Evolutionary conservation across 1,284 basidiomycete species (phyloP).

Genomic region (Omphalotus olearius): DNA sequence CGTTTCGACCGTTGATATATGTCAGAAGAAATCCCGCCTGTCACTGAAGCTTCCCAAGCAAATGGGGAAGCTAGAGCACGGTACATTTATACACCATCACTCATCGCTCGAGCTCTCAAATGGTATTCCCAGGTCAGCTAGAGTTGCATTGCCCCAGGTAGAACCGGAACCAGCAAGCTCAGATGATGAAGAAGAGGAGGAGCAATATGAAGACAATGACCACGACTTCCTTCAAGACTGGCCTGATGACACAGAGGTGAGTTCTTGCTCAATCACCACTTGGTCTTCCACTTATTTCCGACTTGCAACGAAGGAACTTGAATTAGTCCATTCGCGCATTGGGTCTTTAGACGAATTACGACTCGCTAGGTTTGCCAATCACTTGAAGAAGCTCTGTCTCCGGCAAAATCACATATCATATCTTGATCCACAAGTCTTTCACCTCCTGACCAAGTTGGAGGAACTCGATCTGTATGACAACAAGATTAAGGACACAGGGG

Average conservation of each 20-base stretch:
- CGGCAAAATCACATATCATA: slow-evolving; percentile 84
- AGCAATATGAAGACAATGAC: slow-evolving; percentile 36
- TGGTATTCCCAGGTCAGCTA: slow-evolving; percentile 23
- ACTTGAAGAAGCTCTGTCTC: slow-evolving; percentile 78
- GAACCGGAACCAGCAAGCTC: slow-evolving; percentile 34
- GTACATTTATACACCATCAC: background rate
- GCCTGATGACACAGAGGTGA: slow-evolving; percentile 68
- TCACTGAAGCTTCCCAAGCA: too few relatives aligned
- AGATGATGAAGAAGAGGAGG: slow-evolving; percentile 40
- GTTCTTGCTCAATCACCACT: slow-evolving; percentile 14
- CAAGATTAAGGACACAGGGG: slow-evolving; percentile 71
- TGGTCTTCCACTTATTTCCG: slow-evolving; percentile 1
- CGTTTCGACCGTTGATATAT: too few relatives aligned
- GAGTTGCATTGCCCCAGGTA: slow-evolving; percentile 32
- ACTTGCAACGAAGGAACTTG: slow-evolving; percentile 66
- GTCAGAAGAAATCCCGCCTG: too few relatives aligned
- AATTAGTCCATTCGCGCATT: slow-evolving; percentile 84
- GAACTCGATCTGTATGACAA: slow-evolving; percentile 98
- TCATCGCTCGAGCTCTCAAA: background rate
- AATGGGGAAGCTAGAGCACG: background rate
- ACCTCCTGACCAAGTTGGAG: slow-evolving; percentile 65
- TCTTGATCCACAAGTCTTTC: slow-evolving; percentile 67
- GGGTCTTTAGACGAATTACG: slow-evolving; percentile 59
- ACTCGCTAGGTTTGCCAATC: slow-evolving; percentile 65
- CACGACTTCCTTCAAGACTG: slow-evolving; percentile 51